Base-by-base conservation (phyloP, 1,284 basidiomycete species). In the Pseudozyma tsukubaensis region DNA sequence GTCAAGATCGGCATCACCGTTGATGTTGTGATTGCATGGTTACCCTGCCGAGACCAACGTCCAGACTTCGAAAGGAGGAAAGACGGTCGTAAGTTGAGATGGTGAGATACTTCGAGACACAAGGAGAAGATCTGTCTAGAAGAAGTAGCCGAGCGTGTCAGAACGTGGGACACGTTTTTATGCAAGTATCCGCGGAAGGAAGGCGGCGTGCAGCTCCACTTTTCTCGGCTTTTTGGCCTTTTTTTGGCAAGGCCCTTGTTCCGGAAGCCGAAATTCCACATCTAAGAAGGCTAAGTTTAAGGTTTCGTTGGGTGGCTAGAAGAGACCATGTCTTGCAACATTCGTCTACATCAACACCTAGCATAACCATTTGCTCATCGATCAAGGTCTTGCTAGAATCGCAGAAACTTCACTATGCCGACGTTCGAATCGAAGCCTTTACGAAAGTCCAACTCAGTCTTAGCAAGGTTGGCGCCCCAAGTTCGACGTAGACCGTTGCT, bases 401-500 rank as follows among this genome's bases (percentile, higher is more conserved):
- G 24, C 24, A 29, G 24, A 29, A 3, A 29, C 24, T 29, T 43
- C 44, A 52, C 6, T 12, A 77, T 77, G 75, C 75, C 75, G 14
- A 68, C 72, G 11, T 77, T 77, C 35, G 67, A 73, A 39, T 74
- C 70, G 3, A 77, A 72, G 54, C 75, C 75, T 12, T 35, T 74
- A 19, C 63, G 64, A 36, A 70, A 64, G 48, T 55, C 65, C 8
- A 66, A 58, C 32, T 66, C 66, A 34, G 14, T 69, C 16, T 14
- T 72, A 8, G 52, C 65, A 13, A 59, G 59, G 32, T 16, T 72
- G 34, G 59, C 62, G 9, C 73, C 73, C 13, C 63, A 77, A 40
- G 67, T 81, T 80, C 85, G 86, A 16, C 76, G 80, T 10, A 84
- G 79, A 16, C 88, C 88, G 9, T 87, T 88, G 76, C 75, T 87